Evolutionary conservation across 2,329 filamentous ascomycete species (phyloP).

Genomic region (Laburnicola sp.): DNA sequence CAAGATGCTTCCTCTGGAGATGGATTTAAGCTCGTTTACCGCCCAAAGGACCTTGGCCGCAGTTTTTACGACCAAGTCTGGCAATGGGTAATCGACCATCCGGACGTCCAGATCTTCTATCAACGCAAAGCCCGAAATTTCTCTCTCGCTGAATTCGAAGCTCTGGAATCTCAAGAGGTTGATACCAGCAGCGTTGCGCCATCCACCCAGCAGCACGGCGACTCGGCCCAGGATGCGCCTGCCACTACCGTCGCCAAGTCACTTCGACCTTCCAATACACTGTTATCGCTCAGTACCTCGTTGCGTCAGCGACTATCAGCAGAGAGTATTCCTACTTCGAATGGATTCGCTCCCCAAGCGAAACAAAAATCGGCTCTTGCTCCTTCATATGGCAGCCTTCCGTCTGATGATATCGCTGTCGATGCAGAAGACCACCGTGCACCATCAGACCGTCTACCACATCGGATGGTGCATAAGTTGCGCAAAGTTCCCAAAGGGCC

Average conservation of each 20-base stretch:
- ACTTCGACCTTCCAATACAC: conserved; percentile 16
- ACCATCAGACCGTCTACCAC: not conserved
- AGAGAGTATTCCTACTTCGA: conserved; percentile 7
- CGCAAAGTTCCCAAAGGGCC: conserved; percentile 17
- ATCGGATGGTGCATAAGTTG: conserved; percentile 7
- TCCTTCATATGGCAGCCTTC: too few species aligned
- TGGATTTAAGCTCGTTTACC: not conserved
- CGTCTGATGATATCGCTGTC: too few species aligned
- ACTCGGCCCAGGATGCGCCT: not conserved
- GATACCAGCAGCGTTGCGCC: not conserved
- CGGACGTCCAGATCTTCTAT: conserved; percentile 58
- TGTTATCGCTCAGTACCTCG: conserved; percentile 21
- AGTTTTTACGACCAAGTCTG: conserved; percentile 59
- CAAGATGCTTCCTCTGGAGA: not conserved
- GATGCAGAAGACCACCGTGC: too few species aligned
- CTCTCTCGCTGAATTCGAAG: conserved; percentile 38
- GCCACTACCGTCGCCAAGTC: not conserved
- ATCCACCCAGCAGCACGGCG: not conserved
- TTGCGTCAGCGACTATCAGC: conserved; percentile 24
- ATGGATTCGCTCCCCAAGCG: not conserved
- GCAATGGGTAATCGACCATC: conserved; percentile 59
- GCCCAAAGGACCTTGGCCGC: conserved; percentile 47
- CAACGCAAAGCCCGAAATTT: conserved; percentile 42
- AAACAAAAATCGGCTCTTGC: not conserved
- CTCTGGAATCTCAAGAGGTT: conserved; percentile 26